These are phyloP conservation scores for Tylopilus sp. DNA, from an alignment of 768 basidiomycete species.

Conservation along the genomic window DNA sequence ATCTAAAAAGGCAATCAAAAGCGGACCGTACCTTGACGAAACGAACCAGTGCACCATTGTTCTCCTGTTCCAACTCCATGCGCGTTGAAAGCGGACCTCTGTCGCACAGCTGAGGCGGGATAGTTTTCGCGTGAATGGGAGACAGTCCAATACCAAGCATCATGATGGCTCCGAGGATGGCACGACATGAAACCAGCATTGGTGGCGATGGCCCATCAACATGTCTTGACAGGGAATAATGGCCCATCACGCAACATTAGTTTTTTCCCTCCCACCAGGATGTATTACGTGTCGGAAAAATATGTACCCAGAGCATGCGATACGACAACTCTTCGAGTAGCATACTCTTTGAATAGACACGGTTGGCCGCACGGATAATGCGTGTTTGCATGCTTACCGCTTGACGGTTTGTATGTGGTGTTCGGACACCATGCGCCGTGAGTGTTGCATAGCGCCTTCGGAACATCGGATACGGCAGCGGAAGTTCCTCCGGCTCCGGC, in stretches of 20 bases:
- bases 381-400: no score
- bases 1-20: constrained; percentile 1
- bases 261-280: not conserved
- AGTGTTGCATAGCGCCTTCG: constrained; percentile 2
- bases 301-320: not conserved
- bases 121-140: not conserved
- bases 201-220: not conserved
- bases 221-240: not conserved
- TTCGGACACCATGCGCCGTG: not conserved
- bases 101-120: not conserved
- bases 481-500: constrained; percentile 7
- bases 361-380: not conserved
- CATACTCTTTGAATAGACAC: not conserved
- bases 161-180: not conserved
- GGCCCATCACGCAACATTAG: not conserved
- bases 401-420: not conserved
- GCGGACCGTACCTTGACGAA: not conserved
- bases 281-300: not conserved
- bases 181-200: not conserved
- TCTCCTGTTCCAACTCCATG: no score
- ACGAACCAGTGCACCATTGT: not conserved
- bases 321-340: not conserved
- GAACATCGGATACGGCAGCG: constrained; percentile 7
- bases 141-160: not conserved
- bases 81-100: not conserved